Percentiles rank a stretch among this genome's conserved stretches.
Conservation (phyloP, 2,329 filamentous ascomycete genomes). For the Epichloe scottii region DNA sequence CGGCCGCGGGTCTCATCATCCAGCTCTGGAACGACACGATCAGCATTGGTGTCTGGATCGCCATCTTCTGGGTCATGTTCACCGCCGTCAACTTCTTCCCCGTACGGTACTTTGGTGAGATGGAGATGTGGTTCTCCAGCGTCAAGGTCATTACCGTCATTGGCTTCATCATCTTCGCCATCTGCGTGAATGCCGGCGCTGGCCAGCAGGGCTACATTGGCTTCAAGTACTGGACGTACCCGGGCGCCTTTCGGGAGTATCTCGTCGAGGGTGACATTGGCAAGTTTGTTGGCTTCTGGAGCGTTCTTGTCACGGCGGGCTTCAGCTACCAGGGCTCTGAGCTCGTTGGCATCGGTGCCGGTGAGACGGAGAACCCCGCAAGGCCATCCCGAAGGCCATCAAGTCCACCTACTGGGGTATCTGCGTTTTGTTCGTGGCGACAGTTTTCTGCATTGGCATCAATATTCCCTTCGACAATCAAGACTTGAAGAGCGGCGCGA, state of each 20-base stretch:
- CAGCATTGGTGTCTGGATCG: constrained; percentile 60
- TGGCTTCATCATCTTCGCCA: constrained; percentile 65
- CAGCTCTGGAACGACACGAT: constrained; percentile 57
- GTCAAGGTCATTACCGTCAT: constrained; percentile 67
- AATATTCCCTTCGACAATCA: constrained; percentile 51
- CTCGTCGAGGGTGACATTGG: constrained; percentile 40
- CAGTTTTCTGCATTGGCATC: constrained; percentile 59
- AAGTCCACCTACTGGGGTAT: constrained; percentile 66
- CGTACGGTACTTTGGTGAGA: constrained; percentile 60
- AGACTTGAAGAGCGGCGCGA: constrained; percentile 35
- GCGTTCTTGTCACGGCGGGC: constrained; percentile 54
- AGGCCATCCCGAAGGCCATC: constrained; percentile 60
- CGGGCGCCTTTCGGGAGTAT: constrained; percentile 55
- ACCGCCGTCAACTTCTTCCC: constrained; percentile 58
- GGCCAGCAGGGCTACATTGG: constrained; percentile 60
- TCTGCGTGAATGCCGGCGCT: constrained; percentile 61
- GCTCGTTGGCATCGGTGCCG: constrained; percentile 65
- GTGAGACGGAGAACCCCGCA: constrained; percentile 60
- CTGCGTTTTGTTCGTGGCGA: constrained; percentile 52
- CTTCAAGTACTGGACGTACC: constrained; percentile 57
- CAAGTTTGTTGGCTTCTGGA: constrained; percentile 58
- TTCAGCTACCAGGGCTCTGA: constrained; percentile 64
- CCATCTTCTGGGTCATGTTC: constrained; percentile 60
- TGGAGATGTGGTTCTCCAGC: constrained; percentile 67
- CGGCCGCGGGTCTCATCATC: constrained; percentile 60